Evolutionary conservation across 257 asterid species (phyloP).

Genomic region (Petunia axillaris): DNA sequence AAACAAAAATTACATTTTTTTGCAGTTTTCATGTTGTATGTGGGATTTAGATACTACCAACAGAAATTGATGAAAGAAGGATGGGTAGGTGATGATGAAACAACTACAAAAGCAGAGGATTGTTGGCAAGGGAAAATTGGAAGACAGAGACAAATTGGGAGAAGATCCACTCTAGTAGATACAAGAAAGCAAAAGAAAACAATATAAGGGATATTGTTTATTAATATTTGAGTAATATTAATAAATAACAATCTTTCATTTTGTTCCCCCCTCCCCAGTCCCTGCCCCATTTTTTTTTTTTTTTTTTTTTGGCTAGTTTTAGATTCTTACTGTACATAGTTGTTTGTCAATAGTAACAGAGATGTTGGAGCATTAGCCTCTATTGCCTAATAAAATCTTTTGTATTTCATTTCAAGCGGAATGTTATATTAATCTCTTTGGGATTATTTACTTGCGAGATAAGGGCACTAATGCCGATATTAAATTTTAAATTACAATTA

Average conservation of each 20-base stretch:
- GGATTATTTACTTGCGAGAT: background rate
- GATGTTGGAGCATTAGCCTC: background rate
- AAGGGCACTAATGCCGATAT: too few species aligned
- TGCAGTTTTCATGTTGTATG: constrained; percentile 89
- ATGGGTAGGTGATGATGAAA: constrained; percentile 30
- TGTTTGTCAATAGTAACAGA: background rate
- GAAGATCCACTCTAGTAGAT: constrained; percentile 36
- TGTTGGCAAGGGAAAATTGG: constrained; percentile 35
- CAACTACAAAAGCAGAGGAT: constrained; percentile 8
- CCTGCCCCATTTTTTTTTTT: background rate
- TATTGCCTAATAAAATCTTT: background rate
- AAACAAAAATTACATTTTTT: background rate
- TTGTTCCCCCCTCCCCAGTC: background rate
- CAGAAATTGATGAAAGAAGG: constrained; percentile 49
- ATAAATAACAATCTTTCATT: background rate
- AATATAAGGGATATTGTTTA: constrained; percentile 21
- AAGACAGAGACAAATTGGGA: constrained; percentile 28
- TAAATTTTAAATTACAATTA: too few species aligned
- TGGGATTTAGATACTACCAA: constrained; percentile 82
- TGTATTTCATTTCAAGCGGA: background rate
- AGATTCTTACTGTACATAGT: background rate
- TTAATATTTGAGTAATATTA: background rate
- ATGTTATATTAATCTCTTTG: background rate
- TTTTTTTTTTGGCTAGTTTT: too few species aligned
- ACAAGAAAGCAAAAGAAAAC: constrained; percentile 50